phyloP scores from a whole-genome alignment of 108 stramenopile species.

The Cyclotella kingstonii region DNA sequence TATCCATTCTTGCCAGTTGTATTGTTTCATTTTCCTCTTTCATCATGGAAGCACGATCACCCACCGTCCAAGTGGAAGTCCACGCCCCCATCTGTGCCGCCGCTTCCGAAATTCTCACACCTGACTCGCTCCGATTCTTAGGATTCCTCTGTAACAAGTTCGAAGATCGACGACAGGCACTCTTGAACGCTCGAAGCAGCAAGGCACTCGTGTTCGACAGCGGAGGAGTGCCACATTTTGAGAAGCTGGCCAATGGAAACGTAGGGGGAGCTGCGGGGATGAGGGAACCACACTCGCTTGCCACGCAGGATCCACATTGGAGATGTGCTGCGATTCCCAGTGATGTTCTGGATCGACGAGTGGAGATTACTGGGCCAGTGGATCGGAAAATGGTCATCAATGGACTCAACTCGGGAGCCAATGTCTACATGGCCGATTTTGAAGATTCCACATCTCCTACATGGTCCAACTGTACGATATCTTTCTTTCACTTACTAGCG shows the following conservation, averaged over 20 bases:
- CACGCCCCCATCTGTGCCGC: slow-evolving; percentile 70
- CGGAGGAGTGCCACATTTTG: slow-evolving; percentile 72
- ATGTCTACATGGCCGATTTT: slow-evolving; percentile 92
- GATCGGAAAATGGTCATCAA: slow-evolving; percentile 95
- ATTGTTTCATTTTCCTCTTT: no score
- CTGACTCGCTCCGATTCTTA: slow-evolving; percentile 78
- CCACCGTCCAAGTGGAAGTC: slow-evolving; percentile 60
- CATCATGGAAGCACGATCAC: slow-evolving; percentile 70
- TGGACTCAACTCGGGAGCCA: slow-evolving; percentile 90
- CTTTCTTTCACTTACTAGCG: no score
- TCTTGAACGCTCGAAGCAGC: slow-evolving; percentile 54
- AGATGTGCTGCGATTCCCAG: slow-evolving; percentile 77
- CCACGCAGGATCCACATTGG: slow-evolving; percentile 75
- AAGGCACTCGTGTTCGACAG: slow-evolving; percentile 72
- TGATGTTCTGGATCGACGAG: slow-evolving; percentile 84
- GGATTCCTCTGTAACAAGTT: slow-evolving; percentile 74
- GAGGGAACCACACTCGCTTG: slow-evolving; percentile 49
- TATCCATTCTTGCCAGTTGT: no score
- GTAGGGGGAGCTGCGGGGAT: slow-evolving; percentile 15
- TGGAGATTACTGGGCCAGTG: slow-evolving; percentile 87
- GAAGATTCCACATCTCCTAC: slow-evolving; percentile 89
- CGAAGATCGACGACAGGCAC: slow-evolving; percentile 65
- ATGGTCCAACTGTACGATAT: slow-evolving; percentile 64
- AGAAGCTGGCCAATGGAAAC: slow-evolving; percentile 35
- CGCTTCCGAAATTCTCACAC: slow-evolving; percentile 68